phyloP scores from a whole-genome alignment of 805 yeast species.

The Suhomyces vadensis region DNA sequence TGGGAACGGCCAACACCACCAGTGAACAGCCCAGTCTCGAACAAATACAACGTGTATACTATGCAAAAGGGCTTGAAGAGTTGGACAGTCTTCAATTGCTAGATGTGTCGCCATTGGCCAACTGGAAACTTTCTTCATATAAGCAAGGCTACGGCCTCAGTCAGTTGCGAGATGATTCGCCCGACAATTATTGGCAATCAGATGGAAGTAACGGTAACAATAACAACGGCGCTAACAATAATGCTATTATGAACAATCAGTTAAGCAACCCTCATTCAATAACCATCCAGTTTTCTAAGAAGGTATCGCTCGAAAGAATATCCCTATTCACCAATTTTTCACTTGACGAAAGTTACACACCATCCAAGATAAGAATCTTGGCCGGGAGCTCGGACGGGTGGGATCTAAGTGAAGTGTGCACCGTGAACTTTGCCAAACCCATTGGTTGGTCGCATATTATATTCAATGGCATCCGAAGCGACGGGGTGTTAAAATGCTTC shows the following conservation, averaged over 20 bases:
- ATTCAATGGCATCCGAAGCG: slow-evolving; percentile 55
- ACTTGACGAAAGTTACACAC: slow-evolving; percentile 91
- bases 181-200: slow-evolving; percentile 86
- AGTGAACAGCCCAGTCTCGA: slow-evolving; percentile 39
- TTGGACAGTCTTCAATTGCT: slow-evolving; percentile 59
- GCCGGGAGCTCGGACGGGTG: slow-evolving; percentile 79
- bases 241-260: slow-evolving; percentile 32
- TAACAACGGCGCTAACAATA: slow-evolving; percentile 20
- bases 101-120: slow-evolving; percentile 78
- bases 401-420: slow-evolving; percentile 68
- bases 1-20: slow-evolving; percentile 4
- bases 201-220: slow-evolving; percentile 62
- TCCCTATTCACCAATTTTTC: slow-evolving; percentile 69
- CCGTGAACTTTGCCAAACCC: slow-evolving; percentile 61
- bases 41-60: slow-evolving; percentile 42
- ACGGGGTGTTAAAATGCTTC: slow-evolving; percentile 64
- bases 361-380: slow-evolving; percentile 59
- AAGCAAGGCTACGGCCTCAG: slow-evolving; percentile 72
- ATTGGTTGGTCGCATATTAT: slow-evolving; percentile 75
- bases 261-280: slow-evolving; percentile 76
- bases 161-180: slow-evolving; percentile 72
- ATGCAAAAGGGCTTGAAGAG: slow-evolving; percentile 50
- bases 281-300: slow-evolving; percentile 76
- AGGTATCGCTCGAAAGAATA: slow-evolving; percentile 66
- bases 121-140: slow-evolving; percentile 78